Evolutionary conservation across 495 filamentous ascomycete genomes (phyloP), one percentile per base, ranked within the genome.

Genomic region (Symbiotaphrina buchneri): DNA sequence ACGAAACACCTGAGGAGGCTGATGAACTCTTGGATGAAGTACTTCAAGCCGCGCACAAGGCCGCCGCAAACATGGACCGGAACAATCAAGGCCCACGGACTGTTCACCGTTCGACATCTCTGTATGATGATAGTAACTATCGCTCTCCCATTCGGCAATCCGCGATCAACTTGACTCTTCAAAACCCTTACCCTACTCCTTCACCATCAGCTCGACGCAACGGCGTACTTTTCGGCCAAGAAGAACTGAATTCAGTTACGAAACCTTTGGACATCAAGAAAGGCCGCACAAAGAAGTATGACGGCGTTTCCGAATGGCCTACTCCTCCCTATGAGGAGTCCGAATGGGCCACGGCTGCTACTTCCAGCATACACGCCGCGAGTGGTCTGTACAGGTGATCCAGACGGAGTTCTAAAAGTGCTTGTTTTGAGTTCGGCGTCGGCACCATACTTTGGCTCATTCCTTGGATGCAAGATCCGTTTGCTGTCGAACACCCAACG

Each of bases 1-100:
- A 94, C 45, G 90, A 95, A 50, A 90, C 82, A 3, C 80, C 90
- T 1, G 82, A 93, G 44, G 87, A 99, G 49, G 82, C 95, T 43
- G 87, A 95, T 38, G 87, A 99, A 49, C 65, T 97, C 8, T 58
- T 93, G 7, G 82, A 92, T 42, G 87, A 95, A 50, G 85, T 60
- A 15, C 47, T 75, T 11, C 54, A 59, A 30, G 68, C 66, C 27
- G 61, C 68, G 28, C 61, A 63, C 39, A 63, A 55, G 36, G 68
- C 68, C 24, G 64, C 54, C 4, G 53, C 44, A 28, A 55, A 58
- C 15, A 53, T 74, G 15, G 65, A 65, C 18, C 21, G 35, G 27
- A 28, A 39, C 10, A 27, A 31, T 21, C 21, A 13, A 11, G n/a
- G n/a, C n/a, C 10, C 10, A 18, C 23, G 10, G 7, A 17, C 18